Conservation (phyloP, 768 basidiomycete genomes). For the Panus rudis region DNA sequence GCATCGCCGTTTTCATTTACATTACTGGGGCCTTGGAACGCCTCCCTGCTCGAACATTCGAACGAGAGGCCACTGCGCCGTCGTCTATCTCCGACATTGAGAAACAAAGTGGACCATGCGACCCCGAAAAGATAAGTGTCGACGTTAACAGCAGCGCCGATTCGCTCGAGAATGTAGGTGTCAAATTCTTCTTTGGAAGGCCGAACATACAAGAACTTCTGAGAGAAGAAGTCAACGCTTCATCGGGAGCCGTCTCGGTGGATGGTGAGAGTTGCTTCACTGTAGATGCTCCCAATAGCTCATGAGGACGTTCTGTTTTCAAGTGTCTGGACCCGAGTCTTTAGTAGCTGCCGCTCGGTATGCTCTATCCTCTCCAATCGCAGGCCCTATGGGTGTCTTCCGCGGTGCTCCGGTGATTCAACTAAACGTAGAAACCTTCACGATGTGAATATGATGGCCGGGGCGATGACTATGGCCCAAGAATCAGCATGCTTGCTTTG, state of each 20-base stretch:
- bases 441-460: too few species aligned
- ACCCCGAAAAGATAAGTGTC: neutral
- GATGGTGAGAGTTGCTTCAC: constrained; percentile 19
- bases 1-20: constrained; percentile 13
- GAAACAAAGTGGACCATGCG: constrained; percentile 6
- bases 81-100: neutral
- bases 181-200: constrained; percentile 12
- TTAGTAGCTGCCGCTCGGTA: constrained; percentile 3
- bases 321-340: constrained; percentile 8
- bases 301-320: neutral
- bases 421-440: constrained; percentile 12
- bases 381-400: constrained; percentile 8
- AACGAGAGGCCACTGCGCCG: neutral
- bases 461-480: too few species aligned
- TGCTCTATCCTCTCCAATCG: constrained; percentile 7
- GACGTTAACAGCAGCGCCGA: neutral
- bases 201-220: constrained; percentile 21
- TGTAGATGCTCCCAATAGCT: neutral
- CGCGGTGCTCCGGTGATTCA: constrained; percentile 15
- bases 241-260: constrained; percentile 24
- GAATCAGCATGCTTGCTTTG: too few species aligned
- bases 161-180: constrained; percentile 4
- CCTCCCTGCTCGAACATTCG: constrained; percentile 1
- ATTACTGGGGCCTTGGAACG: constrained; percentile 5
- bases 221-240: constrained; percentile 16